These are phyloP conservation scores for Incumbomyces lentus DNA, from an alignment of 2,329 filamentous ascomycete genomes.

Conservation along the genomic window DNA sequence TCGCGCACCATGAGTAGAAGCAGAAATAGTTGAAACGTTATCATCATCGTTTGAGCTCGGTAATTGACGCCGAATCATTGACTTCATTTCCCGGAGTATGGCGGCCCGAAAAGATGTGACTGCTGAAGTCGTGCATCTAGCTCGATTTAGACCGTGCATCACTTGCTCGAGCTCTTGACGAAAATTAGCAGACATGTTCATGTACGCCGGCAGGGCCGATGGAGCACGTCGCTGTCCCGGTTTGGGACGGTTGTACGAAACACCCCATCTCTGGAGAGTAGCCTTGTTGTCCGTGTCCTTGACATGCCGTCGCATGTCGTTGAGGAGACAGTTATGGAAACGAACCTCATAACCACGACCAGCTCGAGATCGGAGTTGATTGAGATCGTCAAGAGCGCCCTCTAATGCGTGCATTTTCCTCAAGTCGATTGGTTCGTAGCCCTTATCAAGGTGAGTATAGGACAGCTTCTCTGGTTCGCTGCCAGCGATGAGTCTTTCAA, in stretches of 20 bases:
- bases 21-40: constrained; percentile 76
- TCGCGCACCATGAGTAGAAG: constrained; percentile 63
- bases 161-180: constrained; percentile 60
- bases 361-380: constrained; percentile 65
- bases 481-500: constrained; percentile 74
- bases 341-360: constrained; percentile 76
- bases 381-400: constrained; percentile 66
- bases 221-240: constrained; percentile 57
- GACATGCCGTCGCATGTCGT: constrained; percentile 71
- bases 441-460: constrained; percentile 16
- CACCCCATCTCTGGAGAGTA: constrained; percentile 77
- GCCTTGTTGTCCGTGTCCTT: constrained; percentile 59
- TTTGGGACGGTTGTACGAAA: constrained; percentile 60
- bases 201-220: constrained; percentile 66
- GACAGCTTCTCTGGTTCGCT: constrained; percentile 18
- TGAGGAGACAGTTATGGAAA: constrained; percentile 67
- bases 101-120: constrained; percentile 76
- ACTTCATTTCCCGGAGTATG: constrained; percentile 75
- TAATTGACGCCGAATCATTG: constrained; percentile 70
- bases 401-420: constrained; percentile 68
- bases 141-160: constrained; percentile 69
- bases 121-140: constrained; percentile 68
- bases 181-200: constrained; percentile 60
- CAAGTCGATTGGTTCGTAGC: constrained; percentile 48
- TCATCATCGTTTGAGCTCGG: constrained; percentile 94